Evolutionary conservation across 192 early-diverging fungal genomes (phyloP), one percentile per base, ranked within the genome.

Genomic region (Backusella macrospora): DNA sequence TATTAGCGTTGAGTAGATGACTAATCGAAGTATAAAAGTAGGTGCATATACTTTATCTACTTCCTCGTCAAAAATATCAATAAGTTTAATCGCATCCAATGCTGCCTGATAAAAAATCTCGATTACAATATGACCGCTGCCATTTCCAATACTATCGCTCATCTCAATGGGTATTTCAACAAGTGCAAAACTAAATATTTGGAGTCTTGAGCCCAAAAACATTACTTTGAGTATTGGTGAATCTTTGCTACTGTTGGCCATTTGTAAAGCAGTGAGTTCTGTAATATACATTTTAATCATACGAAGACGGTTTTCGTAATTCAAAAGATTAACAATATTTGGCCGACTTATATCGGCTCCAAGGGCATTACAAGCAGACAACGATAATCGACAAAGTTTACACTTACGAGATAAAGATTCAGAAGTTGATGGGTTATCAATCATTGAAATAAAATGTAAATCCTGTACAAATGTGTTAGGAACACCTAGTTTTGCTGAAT

Each of bases 241-340:
- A 21, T 59, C 52, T 12, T 23, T 18, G 5, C 4, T 6, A 5
- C 48, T 21, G 7, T 14, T 23, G 8, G 1, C 13, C 52, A 59
- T 12, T 26, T 59, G 52, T 10, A 59, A 8, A 26, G 21, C 9
- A 5, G 52, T 59, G 4, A 59, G 52, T 13, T 59, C 52, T 3
- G 52, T 59, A 12, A 26, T 59, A 12, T 59, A 59, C 52, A 59
- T 23, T n/a, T 59, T 59, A 23, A 59, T 59, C 52, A 59, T 59
- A 12, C 26, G 21, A 10, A 59, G 21, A 13, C 52, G 52, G 1
- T 12, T 59, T n/a, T 59, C 52, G 26, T 59, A 59, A 12, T 7
- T 59, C 26, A 26, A 5, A 9, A 59, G 13, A 9, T 59, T 23
- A 1, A 59, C 52, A 23, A 59, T 9, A 12, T 23, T 23, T 10